Evolutionary conservation across 2,329 filamentous ascomycete species (phyloP), one percentile per base, ranked within the genome.

Genomic region (Sporothrix sp.): DNA sequence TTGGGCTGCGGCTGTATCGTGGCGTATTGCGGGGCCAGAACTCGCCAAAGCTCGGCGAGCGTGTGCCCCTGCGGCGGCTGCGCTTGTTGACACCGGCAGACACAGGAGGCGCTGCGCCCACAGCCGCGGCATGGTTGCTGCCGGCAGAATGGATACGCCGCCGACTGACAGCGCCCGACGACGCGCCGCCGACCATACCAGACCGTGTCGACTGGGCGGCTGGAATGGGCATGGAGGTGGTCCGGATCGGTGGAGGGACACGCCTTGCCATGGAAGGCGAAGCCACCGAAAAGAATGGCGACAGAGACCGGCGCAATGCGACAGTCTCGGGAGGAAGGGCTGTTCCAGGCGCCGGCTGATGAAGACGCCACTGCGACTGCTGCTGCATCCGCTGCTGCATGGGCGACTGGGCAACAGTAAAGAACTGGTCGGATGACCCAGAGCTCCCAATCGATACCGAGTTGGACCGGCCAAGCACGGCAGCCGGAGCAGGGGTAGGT

Each of bases 1-100:
- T 65, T 4, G 64, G 63, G 18, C 63, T 65, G 28, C 64, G 63
- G 56, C 74, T 81, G 69, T 72, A 76, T 23, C 76, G 71, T 0
- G 79, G 78, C 0, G 78, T 81, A 54, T 74, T 72, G 10, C 71
- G 69, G 1, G 69, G 67, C 10, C 65, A 62, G 20, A 72, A 61
- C 25, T 10, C 47, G 20, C 46, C 47, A 13, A 51, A 25, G 20
- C 72, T 78, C 0, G 81, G 81, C 2, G 82, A 84, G 10, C 74
- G 72, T 1, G 78, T 54, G 49, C 75, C 74, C 45, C 76, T 61
- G 10, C 60, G 60, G 7, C 48, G 52, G 28, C 60, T 60, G 13
- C 61, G 60, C 44, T 65, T 65, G n/a, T 16, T 25, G 11, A 52
- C 11, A 11, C 48, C 48, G 2, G 27, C 36, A 20, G 57, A 42